Evolutionary conservation across 345 rosid genomes (phyloP), one percentile per base, ranked within the genome.

Genomic region (Noccaea bulbosa): DNA sequence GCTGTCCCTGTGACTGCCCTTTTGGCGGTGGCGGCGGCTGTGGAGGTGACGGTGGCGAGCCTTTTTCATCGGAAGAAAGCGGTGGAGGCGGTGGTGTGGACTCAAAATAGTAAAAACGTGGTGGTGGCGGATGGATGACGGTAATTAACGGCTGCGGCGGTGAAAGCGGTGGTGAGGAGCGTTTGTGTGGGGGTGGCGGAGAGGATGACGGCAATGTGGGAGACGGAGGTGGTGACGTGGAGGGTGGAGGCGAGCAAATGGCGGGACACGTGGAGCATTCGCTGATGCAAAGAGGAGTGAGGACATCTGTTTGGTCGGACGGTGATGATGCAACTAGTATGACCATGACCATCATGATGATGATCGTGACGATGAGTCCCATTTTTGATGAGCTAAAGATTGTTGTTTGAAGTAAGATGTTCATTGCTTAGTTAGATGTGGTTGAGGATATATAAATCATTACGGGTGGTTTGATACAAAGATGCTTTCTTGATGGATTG

Each of bases 201-300:
- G 64, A 51, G 11, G 71, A 58, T 10, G 37, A 41, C 52, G 72
- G 72, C 14, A 40, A 9, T 15, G 65, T 5, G 2, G 76, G 57
- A 41, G 76, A 22, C 12, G 66, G 69, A 24, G 65, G 65, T 35
- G 74, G 60, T 12, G 76, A 54, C 15, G 69, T 15, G 52, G 77
- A 56, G 0, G 78, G 79, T 0, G 80, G 72, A 17, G 80, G 65
- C 62, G 79, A 77, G 58, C 80, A 77, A 51, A 77, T 65, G 49
- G 72, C 17, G 3, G 80, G 80, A 71, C 80, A 77, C 8, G 80
- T 65, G 32, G 80, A 57, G 52, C 80, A 77, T 51, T 77, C 77
- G 14, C 80, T 77, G 38, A 77, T 70, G 80, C 80, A 77, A 58
- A 77, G 73, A 35, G 76, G 72, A 8, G 76, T 56, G n/a, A 63